phyloP scores from a whole-genome alignment of 2,329 filamentous ascomycete species.

The Sporothrix pallida region DNA sequence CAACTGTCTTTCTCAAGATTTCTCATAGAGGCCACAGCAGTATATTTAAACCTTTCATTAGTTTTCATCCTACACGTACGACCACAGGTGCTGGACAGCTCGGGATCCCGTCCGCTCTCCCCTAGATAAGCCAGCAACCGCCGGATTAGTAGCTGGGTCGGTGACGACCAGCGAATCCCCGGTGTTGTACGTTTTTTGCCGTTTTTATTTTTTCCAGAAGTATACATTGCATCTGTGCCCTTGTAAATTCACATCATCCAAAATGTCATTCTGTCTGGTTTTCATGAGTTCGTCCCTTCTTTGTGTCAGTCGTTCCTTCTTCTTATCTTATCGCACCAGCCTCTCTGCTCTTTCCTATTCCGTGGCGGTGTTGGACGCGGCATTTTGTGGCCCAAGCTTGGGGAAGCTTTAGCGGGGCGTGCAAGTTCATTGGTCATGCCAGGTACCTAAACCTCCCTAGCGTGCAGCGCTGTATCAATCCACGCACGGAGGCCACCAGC shows the following conservation, averaged over 20 bases:
- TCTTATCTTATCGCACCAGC: slow-evolving; percentile 35
- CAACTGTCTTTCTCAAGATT: not conserved
- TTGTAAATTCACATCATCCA: not conserved
- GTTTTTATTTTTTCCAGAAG: not conserved
- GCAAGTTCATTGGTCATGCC: slow-evolving; percentile 31
- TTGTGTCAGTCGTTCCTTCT: not conserved
- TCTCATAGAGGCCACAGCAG: not conserved
- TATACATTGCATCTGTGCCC: not conserved
- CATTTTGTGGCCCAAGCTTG: slow-evolving; percentile 39
- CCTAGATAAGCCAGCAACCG: slow-evolving; percentile 34
- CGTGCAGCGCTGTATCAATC: slow-evolving; percentile 32
- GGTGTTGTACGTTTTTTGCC: slow-evolving; percentile 33
- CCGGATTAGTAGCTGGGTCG: slow-evolving; percentile 35
- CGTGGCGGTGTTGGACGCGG: slow-evolving; percentile 35
- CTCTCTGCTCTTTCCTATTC: slow-evolving; percentile 23
- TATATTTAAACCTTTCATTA: not conserved
- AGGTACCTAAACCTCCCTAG: slow-evolving; percentile 14
- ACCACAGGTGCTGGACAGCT: slow-evolving; percentile 29
- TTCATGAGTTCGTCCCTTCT: not conserved
- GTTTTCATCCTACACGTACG: slow-evolving; percentile 22
- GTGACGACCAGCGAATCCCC: slow-evolving; percentile 36
- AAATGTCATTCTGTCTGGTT: not conserved
- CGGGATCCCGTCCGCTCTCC: slow-evolving; percentile 35
- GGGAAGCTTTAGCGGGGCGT: slow-evolving; percentile 35
- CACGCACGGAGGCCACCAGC: slow-evolving; percentile 9